Base-by-base conservation (phyloP, 2,329 filamentous ascomycete species). In the Coniochaeta pulveracea region DNA sequence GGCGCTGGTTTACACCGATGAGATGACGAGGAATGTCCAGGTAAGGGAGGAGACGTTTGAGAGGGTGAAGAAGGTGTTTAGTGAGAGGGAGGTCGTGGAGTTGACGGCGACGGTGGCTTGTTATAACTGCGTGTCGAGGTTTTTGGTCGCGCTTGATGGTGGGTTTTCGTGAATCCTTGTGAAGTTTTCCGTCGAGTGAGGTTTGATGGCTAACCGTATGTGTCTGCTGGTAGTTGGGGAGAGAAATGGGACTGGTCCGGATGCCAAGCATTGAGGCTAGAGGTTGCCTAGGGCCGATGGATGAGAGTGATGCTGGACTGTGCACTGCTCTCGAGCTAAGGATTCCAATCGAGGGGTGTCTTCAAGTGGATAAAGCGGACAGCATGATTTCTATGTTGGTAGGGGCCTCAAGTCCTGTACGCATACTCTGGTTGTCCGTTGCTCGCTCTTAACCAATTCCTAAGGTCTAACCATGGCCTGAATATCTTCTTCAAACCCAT, bases 71-170 rank as follows among this genome's bases (percentile, higher is more conserved):
- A 52, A 42, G 10, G 48, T 67, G 22, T 85, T 88, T 43, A 66
- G 51, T 16, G 80, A 88, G 40, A 65, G 69, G 47, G 80, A 88
- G 57, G 64, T 89, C 33, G 81, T 93, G 10, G 85, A 93, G 61
- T 69, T 91, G 41, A 88, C 82, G 27, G 74, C 80, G 19, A 88
- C 81, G 15, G 71, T 85, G 35, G 82, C 81, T 10, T 76, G 73
- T 35, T 93, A 93, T 53, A 93, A 93, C 52, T 88, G 82, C 49
- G 84, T 93, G 11, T 86, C 80, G 52, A 69, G 85, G 19, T 88
- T 93, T 45, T 55, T 93, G 43, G 84, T 93, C 14, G 85, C 85
- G 10, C 55, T 93, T 36, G 79, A 93, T 58, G 82, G 74, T 77
- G 57, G 55, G 71, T 60, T 25, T 11, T 9, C 12, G 9, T 10